Evolutionary conservation across 164 flowering plant genomes (phyloP).

Genomic region (Dillenia suffruticosa): DNA sequence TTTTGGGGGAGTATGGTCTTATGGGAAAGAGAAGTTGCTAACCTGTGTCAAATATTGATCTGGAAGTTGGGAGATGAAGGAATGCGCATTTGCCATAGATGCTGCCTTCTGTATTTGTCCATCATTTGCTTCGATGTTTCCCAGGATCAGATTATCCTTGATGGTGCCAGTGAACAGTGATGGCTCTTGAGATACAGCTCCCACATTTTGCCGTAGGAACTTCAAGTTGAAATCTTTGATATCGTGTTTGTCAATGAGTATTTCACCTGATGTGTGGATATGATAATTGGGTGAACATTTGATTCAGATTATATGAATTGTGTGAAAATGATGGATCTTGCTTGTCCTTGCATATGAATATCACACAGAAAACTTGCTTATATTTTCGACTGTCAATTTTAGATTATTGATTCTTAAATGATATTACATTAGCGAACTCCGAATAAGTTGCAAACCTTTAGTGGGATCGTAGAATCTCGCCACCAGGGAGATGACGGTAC

Average conservation of each 20-base stretch:
- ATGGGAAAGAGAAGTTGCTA: constrained; percentile 1
- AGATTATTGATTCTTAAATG: too few species aligned
- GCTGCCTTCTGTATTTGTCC: constrained; percentile 44
- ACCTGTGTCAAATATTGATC: constrained; percentile 62
- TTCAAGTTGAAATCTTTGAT: constrained; percentile 57
- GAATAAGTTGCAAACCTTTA: constrained; percentile 28
- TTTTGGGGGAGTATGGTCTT: background rate
- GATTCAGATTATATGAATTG: too few species aligned
- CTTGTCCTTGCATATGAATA: too few species aligned
- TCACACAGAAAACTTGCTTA: too few species aligned
- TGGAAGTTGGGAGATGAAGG: constrained; percentile 61
- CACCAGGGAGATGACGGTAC: constrained; percentile 57
- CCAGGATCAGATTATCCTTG: constrained; percentile 56
- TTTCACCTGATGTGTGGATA: constrained; percentile 35
- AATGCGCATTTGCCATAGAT: constrained; percentile 52
- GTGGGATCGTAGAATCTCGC: constrained; percentile 60
- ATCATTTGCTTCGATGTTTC: constrained; percentile 45
- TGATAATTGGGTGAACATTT: too few species aligned
- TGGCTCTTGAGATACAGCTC: constrained; percentile 72
- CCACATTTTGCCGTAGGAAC: constrained; percentile 49
- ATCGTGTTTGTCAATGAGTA: constrained; percentile 51
- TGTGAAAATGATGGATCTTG: too few species aligned
- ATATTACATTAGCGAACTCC: too few species aligned
- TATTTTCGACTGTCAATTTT: too few species aligned
- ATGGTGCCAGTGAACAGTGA: constrained; percentile 59